Conservation (phyloP, 257 asterid species). For the Orobanche coerulescens region DNA sequence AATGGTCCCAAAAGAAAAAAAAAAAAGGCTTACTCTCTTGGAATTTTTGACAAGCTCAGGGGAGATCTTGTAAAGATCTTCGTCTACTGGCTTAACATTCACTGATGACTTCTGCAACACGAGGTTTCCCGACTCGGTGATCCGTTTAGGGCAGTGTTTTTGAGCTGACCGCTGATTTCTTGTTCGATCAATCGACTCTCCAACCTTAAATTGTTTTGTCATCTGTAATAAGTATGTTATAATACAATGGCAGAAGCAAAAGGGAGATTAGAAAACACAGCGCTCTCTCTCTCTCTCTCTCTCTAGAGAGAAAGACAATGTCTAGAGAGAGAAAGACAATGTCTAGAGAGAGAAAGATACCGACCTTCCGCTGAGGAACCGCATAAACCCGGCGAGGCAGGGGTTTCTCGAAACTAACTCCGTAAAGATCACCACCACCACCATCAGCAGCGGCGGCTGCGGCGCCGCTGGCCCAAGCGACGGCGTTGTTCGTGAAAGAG, state of each 20-base stretch:
- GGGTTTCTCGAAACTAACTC: constrained; percentile 28
- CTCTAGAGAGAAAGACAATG: no score
- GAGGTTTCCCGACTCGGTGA: constrained; percentile 13
- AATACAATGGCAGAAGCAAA: background rate
- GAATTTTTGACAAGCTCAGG: constrained; percentile 52
- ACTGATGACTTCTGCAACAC: constrained; percentile 16
- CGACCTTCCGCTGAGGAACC: constrained; percentile 37
- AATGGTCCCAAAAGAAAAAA: background rate
- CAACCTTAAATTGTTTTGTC: constrained; percentile 32
- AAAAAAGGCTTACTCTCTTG: constrained; percentile 40
- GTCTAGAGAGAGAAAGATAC: background rate
- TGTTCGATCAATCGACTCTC: constrained; percentile 28
- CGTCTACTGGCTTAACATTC: constrained; percentile 69
- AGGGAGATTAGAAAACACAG: no score
- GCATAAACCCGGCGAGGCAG: constrained; percentile 31
- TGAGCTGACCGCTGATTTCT: constrained; percentile 21
- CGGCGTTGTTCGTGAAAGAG: constrained; percentile 8
- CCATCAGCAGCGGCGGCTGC: no score
- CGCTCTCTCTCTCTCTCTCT: no score
- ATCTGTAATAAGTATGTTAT: constrained; percentile 18
- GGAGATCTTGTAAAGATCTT: constrained; percentile 85
- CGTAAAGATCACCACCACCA: constrained; percentile 28
- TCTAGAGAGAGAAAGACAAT: no score
- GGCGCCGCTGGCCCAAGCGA: no score
- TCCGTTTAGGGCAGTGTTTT: constrained; percentile 24